A percentile compares a stretch with the other conserved stretches of the same genome.
phyloP scores from a whole-genome alignment of 2,329 filamentous ascomycete genomes.

The Dendryphion nanum region DNA sequence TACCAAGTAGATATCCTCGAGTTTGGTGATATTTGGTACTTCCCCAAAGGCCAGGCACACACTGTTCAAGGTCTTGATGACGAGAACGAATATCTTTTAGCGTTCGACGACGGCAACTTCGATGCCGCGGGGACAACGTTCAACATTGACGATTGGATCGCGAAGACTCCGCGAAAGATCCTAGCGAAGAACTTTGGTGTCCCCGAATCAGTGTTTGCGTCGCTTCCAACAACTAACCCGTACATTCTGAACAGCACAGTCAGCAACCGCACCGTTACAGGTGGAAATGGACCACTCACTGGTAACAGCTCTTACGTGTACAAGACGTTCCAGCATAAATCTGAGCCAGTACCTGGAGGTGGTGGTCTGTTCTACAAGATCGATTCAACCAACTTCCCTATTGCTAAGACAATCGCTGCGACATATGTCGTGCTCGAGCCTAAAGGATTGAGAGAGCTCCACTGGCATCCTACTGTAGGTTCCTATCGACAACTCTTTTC shows the following conservation, averaged over 20 bases:
- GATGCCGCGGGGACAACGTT: slow-evolving; percentile 67
- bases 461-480: slow-evolving; percentile 68
- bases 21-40: slow-evolving; percentile 68
- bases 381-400: slow-evolving; percentile 66
- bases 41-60: slow-evolving; percentile 64
- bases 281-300: slow-evolving; percentile 49
- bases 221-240: slow-evolving; percentile 57
- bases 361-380: slow-evolving; percentile 64
- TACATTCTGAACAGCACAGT: slow-evolving; percentile 62
- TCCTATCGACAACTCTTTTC: no score
- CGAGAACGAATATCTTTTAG: slow-evolving; percentile 65
- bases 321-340: slow-evolving; percentile 55
- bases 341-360: slow-evolving; percentile 58
- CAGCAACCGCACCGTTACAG: slow-evolving; percentile 46
- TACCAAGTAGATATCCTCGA: slow-evolving; percentile 56
- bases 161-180: slow-evolving; percentile 62
- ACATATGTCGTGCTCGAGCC: slow-evolving; percentile 65
- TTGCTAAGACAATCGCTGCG: slow-evolving; percentile 64
- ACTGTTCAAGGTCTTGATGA: slow-evolving; percentile 64
- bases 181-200: slow-evolving; percentile 70
- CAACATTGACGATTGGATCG: slow-evolving; percentile 68
- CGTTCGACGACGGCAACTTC: slow-evolving; percentile 67
- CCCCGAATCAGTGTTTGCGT: slow-evolving; percentile 58
- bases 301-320: slow-evolving; percentile 64
- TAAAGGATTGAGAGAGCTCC: slow-evolving; percentile 62